A percentile compares a stretch with the other conserved stretches of the same genome.
phyloP scores from a whole-genome alignment of 2,329 filamentous ascomycete genomes.

The Colletotrichum sp. region DNA sequence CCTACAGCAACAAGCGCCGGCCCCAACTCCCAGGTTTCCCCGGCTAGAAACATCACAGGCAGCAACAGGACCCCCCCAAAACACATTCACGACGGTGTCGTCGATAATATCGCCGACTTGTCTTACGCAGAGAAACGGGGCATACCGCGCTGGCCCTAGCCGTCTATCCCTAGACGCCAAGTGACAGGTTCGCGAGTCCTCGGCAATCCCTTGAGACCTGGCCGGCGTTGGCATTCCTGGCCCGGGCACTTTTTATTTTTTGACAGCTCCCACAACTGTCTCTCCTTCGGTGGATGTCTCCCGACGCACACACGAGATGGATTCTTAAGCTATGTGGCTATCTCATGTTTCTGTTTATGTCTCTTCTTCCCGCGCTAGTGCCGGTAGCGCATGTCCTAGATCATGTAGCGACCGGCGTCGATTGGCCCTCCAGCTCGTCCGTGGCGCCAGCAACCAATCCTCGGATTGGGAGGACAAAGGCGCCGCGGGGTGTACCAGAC shows the following conservation, averaged over 20 bases:
- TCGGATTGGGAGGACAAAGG: background rate
- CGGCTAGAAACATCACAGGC: background rate
- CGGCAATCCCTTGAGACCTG: background rate
- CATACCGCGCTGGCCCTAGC: background rate
- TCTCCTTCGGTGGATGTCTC: background rate
- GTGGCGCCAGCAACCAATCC: background rate
- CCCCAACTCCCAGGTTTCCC: background rate
- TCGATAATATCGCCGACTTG: background rate
- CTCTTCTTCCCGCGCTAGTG: background rate
- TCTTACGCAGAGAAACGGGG: background rate
- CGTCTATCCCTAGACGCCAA: slow-evolving; percentile 1
- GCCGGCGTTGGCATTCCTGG: background rate
- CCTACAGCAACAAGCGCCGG: background rate
- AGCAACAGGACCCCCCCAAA: background rate
- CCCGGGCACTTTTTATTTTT: background rate
- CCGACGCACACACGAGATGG: background rate
- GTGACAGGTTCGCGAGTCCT: background rate
- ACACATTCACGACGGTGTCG: background rate
- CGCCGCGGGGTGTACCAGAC: background rate
- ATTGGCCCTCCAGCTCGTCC: background rate
- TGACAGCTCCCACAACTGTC: background rate
- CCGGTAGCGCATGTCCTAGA: background rate
- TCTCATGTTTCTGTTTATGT: background rate
- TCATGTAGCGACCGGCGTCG: background rate
- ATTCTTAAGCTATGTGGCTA: background rate